Evolutionary conservation across 768 basidiomycete species (phyloP), one percentile per base, ranked within the genome.

Genomic region (Nevesoporus exiguus): DNA sequence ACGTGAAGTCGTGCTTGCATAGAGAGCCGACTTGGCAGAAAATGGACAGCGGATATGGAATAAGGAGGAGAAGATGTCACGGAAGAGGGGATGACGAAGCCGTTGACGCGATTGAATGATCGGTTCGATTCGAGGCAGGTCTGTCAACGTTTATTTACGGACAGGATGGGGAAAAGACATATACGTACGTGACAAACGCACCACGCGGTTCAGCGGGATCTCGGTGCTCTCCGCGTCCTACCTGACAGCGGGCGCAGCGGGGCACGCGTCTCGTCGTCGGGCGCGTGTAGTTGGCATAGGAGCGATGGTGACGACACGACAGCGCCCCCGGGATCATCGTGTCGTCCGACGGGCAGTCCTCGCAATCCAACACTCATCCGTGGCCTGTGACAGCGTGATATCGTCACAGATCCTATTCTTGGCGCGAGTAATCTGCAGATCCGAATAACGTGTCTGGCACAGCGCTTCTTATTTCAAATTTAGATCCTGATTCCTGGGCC

Each of bases 381-480:
- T 68, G 64, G 65, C 67, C 10, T 39, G 41, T 52, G n/a, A 52
- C 49, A 10, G 13, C n/a, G 57, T 60, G 54, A 66, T 54, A 9
- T 5, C 25, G 24, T 55, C 41, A 56, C 52, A 27, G 53, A 40
- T n/a, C n/a, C n/a, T 54, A 41, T 52, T 51, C 48, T 57, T 62
- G 47, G 25, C 47, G 31, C 43, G 29, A 47, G 34, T 39, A 50
- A 69, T 70, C 64, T 68, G 68, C 62, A 69, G 68, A 69, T 69
- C 68, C 61, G 66, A 58, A 60, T 63, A 69, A 68, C 64, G 56
- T 66, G 61, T 65, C 49, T 6, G 29, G 19, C 51, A 51, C 58
- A 37, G 57, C 34, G 52, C 66, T 70, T 70, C 68, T 48, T 44
- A 70, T 72, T 72, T 68, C 59, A 63, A 70, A 70, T 71, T 22